phyloP scores from a whole-genome alignment of 129 eudicot species.

The Artemisia annua region DNA sequence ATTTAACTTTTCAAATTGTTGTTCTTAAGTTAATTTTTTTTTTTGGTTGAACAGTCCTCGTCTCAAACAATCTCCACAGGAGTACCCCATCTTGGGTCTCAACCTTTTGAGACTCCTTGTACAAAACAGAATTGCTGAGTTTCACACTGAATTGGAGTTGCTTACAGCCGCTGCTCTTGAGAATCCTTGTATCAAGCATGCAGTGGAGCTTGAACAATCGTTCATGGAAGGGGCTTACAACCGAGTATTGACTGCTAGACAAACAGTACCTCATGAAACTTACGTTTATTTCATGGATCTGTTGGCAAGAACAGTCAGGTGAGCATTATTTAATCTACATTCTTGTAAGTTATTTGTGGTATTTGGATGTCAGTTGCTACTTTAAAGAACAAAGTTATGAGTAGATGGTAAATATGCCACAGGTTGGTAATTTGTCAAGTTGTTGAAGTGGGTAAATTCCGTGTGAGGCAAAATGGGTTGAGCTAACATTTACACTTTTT shows the following conservation, averaged over 20 bases:
- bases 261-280: constrained; percentile 89
- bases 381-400: background rate
- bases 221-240: constrained; percentile 96
- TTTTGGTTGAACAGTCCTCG: constrained; percentile 49
- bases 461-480: no score
- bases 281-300: constrained; percentile 92
- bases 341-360: background rate
- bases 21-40: background rate
- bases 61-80: constrained; percentile 80
- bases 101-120: constrained; percentile 95
- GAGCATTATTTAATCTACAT: constrained; percentile 12
- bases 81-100: constrained; percentile 87
- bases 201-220: constrained; percentile 91
- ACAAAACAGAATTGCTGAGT: constrained; percentile 92
- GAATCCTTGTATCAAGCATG: constrained; percentile 85
- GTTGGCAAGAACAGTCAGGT: constrained; percentile 88
- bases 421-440: no score
- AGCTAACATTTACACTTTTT: no score
- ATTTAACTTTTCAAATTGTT: no score
- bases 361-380: background rate
- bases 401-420: background rate
- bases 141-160: constrained; percentile 89
- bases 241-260: constrained; percentile 93
- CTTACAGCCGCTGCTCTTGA: constrained; percentile 79
- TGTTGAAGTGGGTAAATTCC: no score